phyloP scores from a whole-genome alignment of 495 filamentous ascomycete genomes.

The Chaetomidium leptoderma region DNA sequence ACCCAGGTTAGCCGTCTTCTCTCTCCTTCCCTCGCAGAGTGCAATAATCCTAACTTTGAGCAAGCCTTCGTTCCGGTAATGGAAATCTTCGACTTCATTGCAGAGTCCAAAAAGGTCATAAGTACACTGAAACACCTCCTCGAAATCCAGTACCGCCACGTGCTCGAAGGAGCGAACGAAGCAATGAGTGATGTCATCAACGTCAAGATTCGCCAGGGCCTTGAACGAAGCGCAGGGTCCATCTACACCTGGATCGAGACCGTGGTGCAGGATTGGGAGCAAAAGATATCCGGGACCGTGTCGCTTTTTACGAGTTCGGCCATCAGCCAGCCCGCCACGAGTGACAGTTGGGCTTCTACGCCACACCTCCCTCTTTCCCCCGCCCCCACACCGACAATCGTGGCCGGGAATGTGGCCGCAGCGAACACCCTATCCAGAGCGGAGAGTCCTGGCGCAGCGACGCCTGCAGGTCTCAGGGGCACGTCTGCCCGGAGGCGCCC shows the following conservation, averaged over 20 bases:
- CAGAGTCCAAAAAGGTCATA: conserved; percentile 29
- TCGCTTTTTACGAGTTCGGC: conserved; percentile 17
- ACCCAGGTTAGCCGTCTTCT: conserved; percentile 21
- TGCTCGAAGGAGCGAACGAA: conserved; percentile 23
- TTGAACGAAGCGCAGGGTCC: conserved; percentile 27
- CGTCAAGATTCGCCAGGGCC: conserved; percentile 28
- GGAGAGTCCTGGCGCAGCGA: conserved; percentile 6
- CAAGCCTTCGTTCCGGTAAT: conserved; percentile 32
- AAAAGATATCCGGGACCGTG: conserved; percentile 20
- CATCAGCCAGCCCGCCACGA: conserved; percentile 6
- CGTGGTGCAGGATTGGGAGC: conserved; percentile 30
- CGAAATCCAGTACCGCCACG: conserved; percentile 29
- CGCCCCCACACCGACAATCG: conserved; percentile 26
- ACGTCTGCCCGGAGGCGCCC: conserved; percentile 13
- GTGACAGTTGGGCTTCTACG: conserved; percentile 23
- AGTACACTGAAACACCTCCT: conserved; percentile 25
- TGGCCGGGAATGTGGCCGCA: neutral
- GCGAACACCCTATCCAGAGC: neutral
- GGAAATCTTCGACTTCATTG: conserved; percentile 32
- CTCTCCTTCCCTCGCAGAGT: neutral
- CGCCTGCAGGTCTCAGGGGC: neutral
- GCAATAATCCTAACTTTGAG: neutral
- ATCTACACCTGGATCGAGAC: conserved; percentile 34
- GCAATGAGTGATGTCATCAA: conserved; percentile 20
- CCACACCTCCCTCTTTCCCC: conserved; percentile 26